Conservation (phyloP, 148 eudicot species). For the Chenopodium quinoa region DNA sequence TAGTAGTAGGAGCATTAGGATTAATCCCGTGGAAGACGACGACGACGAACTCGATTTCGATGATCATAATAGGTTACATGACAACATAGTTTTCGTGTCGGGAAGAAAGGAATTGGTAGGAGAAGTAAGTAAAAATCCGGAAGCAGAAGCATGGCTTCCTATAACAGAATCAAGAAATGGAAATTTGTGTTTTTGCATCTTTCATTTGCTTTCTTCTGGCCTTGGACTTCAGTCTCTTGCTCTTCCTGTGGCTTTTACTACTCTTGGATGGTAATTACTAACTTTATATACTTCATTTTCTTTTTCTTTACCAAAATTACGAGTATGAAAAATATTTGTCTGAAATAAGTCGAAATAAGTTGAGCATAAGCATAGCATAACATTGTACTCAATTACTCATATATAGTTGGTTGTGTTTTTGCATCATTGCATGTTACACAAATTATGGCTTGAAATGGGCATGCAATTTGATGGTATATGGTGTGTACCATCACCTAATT, state of each 20-base stretch:
- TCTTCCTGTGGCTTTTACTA: constrained; percentile 39
- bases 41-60: background rate
- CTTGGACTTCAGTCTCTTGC: constrained; percentile 40
- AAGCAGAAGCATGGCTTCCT: constrained; percentile 30
- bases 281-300: background rate
- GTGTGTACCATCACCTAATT: no score
- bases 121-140: background rate
- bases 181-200: constrained; percentile 36
- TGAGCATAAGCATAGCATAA: no score
- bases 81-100: background rate
- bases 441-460: no score
- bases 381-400: no score
- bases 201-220: constrained; percentile 43
- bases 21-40: background rate
- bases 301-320: no score
- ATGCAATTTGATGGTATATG: no score
- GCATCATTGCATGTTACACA: no score
- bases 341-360: no score
- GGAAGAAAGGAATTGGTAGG: background rate
- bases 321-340: no score
- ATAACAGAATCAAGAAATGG: constrained; percentile 53
- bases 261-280: constrained; percentile 33
- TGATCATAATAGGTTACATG: background rate
- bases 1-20: constrained; percentile 7
- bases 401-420: no score